A percentile compares a stretch with the other conserved stretches of the same genome.
Conservation (phyloP, 371 early-diverging fungal genomes). For the Actinomucor elegans region DNA sequence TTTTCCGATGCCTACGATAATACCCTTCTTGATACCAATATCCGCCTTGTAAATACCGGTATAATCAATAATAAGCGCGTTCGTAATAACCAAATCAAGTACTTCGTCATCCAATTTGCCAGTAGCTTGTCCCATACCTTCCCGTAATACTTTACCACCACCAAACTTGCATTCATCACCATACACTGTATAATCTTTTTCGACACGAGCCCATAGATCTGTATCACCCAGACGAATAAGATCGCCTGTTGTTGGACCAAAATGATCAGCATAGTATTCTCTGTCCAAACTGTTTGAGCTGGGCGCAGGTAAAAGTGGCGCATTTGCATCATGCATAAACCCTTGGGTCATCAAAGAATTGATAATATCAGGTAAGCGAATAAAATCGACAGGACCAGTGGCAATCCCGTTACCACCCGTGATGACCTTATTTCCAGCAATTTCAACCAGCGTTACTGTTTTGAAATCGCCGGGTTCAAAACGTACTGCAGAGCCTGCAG, state of each 20-base stretch:
- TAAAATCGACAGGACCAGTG: conserved; percentile 65
- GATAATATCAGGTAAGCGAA: conserved; percentile 47
- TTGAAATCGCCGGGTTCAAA: conserved; percentile 87
- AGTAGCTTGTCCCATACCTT: conserved; percentile 91
- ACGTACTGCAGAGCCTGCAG: conserved; percentile 76
- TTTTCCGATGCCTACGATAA: conserved; percentile 90
- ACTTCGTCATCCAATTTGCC: conserved; percentile 62
- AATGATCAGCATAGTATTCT: conserved; percentile 81
- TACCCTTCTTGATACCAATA: conserved; percentile 86
- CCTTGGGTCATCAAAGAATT: conserved; percentile 41
- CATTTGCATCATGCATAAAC: conserved; percentile 59
- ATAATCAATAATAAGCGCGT: conserved; percentile 88
- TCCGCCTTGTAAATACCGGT: conserved; percentile 97
- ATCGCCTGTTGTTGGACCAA: conserved; percentile 92
- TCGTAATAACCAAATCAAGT: conserved; percentile 91
- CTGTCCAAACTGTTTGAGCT: conserved; percentile 67
- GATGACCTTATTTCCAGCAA: conserved; percentile 80
- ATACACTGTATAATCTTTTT: conserved; percentile 83
- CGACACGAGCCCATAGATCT: conserved; percentile 81
- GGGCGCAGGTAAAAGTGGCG: conserved; percentile 37
- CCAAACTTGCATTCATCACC: conserved; percentile 93
- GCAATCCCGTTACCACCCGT: conserved; percentile 85
- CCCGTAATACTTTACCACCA: conserved; percentile 84
- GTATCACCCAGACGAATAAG: conserved; percentile 85
- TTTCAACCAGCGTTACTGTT: conserved; percentile 76